Evolutionary conservation across 2,329 filamentous ascomycete genomes (phyloP).

Genomic region (Microthyrium microscopicum): DNA sequence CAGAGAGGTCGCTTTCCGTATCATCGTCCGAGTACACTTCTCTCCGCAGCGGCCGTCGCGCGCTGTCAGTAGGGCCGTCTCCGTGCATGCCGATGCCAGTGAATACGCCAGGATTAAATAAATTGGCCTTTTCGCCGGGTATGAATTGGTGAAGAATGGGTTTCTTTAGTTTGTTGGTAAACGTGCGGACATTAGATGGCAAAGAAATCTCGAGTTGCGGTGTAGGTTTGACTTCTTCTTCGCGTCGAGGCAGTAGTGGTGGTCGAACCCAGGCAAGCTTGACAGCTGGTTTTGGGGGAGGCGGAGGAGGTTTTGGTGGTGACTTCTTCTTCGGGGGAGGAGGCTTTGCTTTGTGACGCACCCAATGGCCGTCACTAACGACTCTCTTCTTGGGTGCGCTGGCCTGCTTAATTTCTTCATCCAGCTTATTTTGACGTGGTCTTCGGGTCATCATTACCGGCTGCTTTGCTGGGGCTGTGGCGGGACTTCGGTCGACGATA

Average conservation of each 20-base stretch:
- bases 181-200: no score
- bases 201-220: no score
- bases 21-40: no score
- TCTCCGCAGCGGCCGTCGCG: no score
- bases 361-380: slow-evolving; percentile 83
- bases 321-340: slow-evolving; percentile 13
- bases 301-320: slow-evolving; percentile 5
- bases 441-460: slow-evolving; percentile 5
- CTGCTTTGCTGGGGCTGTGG: background rate
- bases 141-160: no score
- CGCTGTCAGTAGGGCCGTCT: no score
- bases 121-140: no score
- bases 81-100: no score
- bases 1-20: no score
- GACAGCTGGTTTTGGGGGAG: slow-evolving; percentile 14
- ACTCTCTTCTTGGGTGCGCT: slow-evolving; percentile 77
- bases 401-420: slow-evolving; percentile 29
- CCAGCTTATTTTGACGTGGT: slow-evolving; percentile 21
- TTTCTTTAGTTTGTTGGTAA: slow-evolving; percentile 16
- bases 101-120: no score
- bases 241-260: slow-evolving; percentile 6
- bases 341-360: slow-evolving; percentile 33
- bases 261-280: slow-evolving; percentile 8
- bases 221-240: slow-evolving; percentile 3
- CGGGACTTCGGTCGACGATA: background rate